These are phyloP conservation scores for Chaetomium sp. DNA, from an alignment of 2,329 filamentous ascomycete genomes.

Conservation along the genomic window DNA sequence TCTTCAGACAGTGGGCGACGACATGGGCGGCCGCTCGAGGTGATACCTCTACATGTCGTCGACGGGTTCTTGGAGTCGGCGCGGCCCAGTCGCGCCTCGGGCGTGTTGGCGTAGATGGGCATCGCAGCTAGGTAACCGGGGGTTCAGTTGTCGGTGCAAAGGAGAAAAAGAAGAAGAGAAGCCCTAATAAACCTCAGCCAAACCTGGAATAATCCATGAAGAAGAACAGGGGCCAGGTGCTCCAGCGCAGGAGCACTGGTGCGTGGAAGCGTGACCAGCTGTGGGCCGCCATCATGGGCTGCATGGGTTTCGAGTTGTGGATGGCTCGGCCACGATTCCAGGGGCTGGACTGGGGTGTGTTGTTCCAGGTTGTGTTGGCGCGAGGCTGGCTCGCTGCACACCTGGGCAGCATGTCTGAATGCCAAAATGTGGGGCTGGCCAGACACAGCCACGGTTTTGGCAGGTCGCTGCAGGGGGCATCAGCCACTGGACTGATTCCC, in stretches of 20 bases:
- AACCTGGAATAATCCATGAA: constrained; percentile 2
- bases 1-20: constrained; percentile 65
- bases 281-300: constrained; percentile 27
- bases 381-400: not conserved
- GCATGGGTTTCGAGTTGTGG: constrained; percentile 13
- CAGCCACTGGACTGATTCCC: constrained; percentile 6
- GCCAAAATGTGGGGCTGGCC: not conserved
- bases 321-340: constrained; percentile 16
- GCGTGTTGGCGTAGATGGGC: constrained; percentile 68
- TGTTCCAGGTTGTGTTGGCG: too few species aligned
- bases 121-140: not conserved
- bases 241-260: constrained; percentile 9
- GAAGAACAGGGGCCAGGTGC: constrained; percentile 9
- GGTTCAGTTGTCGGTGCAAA: not conserved
- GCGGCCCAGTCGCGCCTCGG: constrained; percentile 76
- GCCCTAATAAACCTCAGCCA: not conserved
- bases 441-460: constrained; percentile 13
- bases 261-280: constrained; percentile 13
- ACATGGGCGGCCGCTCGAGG: constrained; percentile 78
- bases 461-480: not conserved
- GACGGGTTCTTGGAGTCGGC: constrained; percentile 82
- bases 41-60: constrained; percentile 87
- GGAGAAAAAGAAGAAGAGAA: not conserved
- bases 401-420: constrained; percentile 12
- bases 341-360: constrained; percentile 15